phyloP scores from a whole-genome alignment of 2,329 filamentous ascomycete genomes.

The Chaetomiaceae sp. region DNA sequence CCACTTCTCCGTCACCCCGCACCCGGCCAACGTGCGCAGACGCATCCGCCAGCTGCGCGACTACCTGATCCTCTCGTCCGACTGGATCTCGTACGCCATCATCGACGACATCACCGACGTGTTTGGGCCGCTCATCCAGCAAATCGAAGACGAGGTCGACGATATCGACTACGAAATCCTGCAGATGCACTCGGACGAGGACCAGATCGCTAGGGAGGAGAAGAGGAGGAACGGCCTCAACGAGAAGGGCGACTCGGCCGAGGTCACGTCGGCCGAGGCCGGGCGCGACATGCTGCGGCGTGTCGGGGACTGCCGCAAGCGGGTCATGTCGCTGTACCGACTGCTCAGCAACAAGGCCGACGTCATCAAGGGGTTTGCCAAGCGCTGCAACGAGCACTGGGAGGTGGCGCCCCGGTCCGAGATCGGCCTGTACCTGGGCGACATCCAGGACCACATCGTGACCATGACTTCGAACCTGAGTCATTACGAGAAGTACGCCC shows the following conservation, averaged over 20 bases:
- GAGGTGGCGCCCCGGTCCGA: slow-evolving; percentile 91
- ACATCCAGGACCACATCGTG: slow-evolving; percentile 98
- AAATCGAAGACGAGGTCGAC: slow-evolving; percentile 93
- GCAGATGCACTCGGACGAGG: slow-evolving; percentile 63
- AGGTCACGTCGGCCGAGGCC: slow-evolving; percentile 38
- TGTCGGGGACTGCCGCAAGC: slow-evolving; percentile 91
- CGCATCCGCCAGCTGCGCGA: slow-evolving; percentile 91
- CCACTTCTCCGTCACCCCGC: slow-evolving; percentile 93
- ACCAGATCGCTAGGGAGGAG: slow-evolving; percentile 37
- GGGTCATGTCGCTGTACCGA: slow-evolving; percentile 92
- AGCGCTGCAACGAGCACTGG: slow-evolving; percentile 97
- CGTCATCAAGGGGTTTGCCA: slow-evolving; percentile 98
- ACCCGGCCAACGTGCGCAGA: slow-evolving; percentile 91
- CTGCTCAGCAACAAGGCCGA: slow-evolving; percentile 95
- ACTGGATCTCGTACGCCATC: slow-evolving; percentile 98
- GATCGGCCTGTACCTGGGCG: slow-evolving; percentile 94
- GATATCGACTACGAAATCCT: slow-evolving; percentile 93
- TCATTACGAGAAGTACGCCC: slow-evolving; percentile 85
- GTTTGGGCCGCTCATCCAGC: slow-evolving; percentile 86
- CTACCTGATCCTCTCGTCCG: slow-evolving; percentile 85
- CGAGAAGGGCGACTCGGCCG: slow-evolving; percentile 42
- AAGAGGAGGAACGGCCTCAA: slow-evolving; percentile 33
- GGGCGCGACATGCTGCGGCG: slow-evolving; percentile 82
- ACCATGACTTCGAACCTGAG: slow-evolving; percentile 96
- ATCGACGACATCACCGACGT: slow-evolving; percentile 98